Conservation (phyloP, 495 filamentous ascomycete species). For the Elaphomyces granulatus region DNA sequence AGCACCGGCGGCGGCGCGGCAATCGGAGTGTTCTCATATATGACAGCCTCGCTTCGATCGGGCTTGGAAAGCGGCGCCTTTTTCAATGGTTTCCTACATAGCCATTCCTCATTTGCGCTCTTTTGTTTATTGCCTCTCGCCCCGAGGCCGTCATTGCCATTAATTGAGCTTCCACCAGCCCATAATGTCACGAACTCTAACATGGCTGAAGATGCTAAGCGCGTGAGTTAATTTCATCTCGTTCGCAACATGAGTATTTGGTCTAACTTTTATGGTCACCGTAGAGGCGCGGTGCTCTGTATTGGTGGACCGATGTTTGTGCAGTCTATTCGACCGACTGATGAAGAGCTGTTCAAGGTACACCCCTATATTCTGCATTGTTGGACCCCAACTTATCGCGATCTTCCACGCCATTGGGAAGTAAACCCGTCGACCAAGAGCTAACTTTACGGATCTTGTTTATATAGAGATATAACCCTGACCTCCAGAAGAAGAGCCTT, state of each 20-base stretch:
- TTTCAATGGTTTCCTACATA: no score
- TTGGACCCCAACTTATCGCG: not conserved
- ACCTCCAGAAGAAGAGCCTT: slow-evolving; percentile 69
- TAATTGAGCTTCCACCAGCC: not conserved
- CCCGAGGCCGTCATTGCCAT: no score
- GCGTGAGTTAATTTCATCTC: slow-evolving; percentile 29
- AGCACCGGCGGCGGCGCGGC: no score
- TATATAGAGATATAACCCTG: slow-evolving; percentile 73
- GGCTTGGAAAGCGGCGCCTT: no score
- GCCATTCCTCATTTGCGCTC: no score
- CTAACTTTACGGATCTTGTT: not conserved
- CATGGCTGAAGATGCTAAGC: slow-evolving; percentile 41
- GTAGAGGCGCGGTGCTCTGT: slow-evolving; percentile 51
- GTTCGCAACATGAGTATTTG: not conserved
- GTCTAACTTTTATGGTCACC: not conserved
- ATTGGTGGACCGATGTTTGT: slow-evolving; percentile 78
- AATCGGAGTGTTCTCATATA: no score
- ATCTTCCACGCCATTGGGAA: no score
- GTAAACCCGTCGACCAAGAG: no score
- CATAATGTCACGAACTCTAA: slow-evolving; percentile 32
- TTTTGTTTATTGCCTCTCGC: no score
- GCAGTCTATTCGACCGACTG: slow-evolving; percentile 65
- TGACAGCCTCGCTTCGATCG: no score
- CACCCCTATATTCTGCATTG: slow-evolving; percentile 3
- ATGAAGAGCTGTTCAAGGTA: slow-evolving; percentile 76